These are phyloP conservation scores for Colletotrichum incanum DNA, from an alignment of 2,329 filamentous ascomycete species.

Conservation along the genomic window DNA sequence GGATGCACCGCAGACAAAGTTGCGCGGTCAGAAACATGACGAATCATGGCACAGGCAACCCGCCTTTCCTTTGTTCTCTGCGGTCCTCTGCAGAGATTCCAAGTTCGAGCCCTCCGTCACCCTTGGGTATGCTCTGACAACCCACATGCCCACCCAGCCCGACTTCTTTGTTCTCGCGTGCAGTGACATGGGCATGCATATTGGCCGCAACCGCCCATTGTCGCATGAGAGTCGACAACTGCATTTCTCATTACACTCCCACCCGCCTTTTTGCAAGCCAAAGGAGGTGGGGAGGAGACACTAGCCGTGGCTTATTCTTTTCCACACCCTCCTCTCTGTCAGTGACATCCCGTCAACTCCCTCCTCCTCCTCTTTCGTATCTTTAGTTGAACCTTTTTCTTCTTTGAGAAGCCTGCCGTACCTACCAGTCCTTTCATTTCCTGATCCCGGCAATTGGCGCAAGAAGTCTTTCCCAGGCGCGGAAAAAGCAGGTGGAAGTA, in stretches of 20 bases:
- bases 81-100: constrained; percentile 32
- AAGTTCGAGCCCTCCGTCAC: constrained; percentile 7
- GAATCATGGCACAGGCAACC: constrained; percentile 37
- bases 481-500: constrained; percentile 10
- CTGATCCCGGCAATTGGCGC: constrained; percentile 40
- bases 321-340: constrained; percentile 28
- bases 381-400: constrained; percentile 27
- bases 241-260: constrained; percentile 26
- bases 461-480: constrained; percentile 20
- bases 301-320: constrained; percentile 8
- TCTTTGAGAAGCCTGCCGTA: constrained; percentile 27
- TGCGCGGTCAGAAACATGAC: constrained; percentile 38
- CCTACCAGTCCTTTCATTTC: constrained; percentile 40
- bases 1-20: constrained; percentile 17
- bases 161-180: constrained; percentile 41
- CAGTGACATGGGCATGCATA: constrained; percentile 32
- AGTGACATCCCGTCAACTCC: constrained; percentile 7
- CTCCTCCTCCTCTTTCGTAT: constrained; percentile 24
- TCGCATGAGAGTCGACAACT: constrained; percentile 34
- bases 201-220: constrained; percentile 43
- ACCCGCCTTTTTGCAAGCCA: background rate
- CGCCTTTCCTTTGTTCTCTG: constrained; percentile 39
- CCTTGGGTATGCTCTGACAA: constrained; percentile 32
- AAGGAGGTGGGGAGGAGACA: background rate
- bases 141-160: constrained; percentile 30